A percentile compares a stretch with the other conserved stretches of the same genome.
Conservation (phyloP, 2,329 filamentous ascomycete species). For the Sphaerulina vaccinii region DNA sequence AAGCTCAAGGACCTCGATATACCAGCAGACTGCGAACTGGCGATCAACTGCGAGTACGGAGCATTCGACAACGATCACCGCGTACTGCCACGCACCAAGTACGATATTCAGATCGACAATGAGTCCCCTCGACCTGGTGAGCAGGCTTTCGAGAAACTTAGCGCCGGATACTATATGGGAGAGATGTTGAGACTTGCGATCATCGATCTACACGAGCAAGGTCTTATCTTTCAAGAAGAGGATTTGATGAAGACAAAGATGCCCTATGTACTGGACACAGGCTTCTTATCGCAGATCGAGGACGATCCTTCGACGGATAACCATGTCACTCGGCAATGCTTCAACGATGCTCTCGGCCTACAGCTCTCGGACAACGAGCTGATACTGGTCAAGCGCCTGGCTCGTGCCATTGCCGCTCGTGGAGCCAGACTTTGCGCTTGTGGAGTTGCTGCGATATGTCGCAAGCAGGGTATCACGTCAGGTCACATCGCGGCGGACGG, state of each 20-base stretch:
- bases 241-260: conserved; percentile 78
- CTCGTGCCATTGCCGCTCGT: conserved; percentile 91
- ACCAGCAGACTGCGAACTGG: conserved; percentile 70
- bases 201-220: conserved; percentile 59
- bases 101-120: conserved; percentile 45
- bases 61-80: conserved; percentile 93
- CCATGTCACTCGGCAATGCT: conserved; percentile 79
- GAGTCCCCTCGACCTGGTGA: conserved; percentile 46
- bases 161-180: conserved; percentile 47
- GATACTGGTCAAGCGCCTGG: conserved; percentile 81
- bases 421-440: conserved; percentile 90
- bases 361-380: conserved; percentile 72
- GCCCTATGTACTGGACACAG: conserved; percentile 86
- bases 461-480: conserved; percentile 83
- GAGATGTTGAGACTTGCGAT: conserved; percentile 47
- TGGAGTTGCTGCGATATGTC: conserved; percentile 92
- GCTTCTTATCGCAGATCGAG: conserved; percentile 89
- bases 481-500: conserved; percentile 97
- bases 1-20: conserved; percentile 92
- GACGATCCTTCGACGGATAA: conserved; percentile 95
- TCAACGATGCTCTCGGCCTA: conserved; percentile 73
- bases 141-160: conserved; percentile 49
- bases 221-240: conserved; percentile 76
- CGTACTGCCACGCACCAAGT: conserved; percentile 79
- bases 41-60: conserved; percentile 97